Percentiles rank a stretch among this genome's conserved stretches.
Conservation (phyloP, 1,284 basidiomycete genomes). For the Puccinia polysora region DNA sequence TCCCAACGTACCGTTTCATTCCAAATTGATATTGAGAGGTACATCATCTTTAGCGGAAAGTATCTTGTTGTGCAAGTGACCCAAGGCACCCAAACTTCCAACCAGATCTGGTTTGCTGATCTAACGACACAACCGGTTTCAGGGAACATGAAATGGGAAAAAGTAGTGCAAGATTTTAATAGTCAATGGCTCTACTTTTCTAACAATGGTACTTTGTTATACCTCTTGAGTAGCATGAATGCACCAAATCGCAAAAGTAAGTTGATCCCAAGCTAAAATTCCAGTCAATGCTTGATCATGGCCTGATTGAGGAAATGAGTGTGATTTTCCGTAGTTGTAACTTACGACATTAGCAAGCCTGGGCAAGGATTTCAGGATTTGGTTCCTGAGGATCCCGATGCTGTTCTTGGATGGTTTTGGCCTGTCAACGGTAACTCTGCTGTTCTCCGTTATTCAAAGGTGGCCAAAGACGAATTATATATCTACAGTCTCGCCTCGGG, state of each 20-base stretch:
- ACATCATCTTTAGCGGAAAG: too few relatives aligned
- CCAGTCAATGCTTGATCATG: slow-evolving; percentile 58
- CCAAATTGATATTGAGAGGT: too few relatives aligned
- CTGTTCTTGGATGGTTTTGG: slow-evolving; percentile 61
- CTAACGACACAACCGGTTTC: slow-evolving; percentile 61
- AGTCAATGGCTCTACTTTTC: slow-evolving; percentile 57
- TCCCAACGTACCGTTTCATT: too few relatives aligned
- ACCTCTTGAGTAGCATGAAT: slow-evolving; percentile 32
- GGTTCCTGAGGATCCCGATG: slow-evolving; percentile 64
- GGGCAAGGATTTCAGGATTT: too few relatives aligned
- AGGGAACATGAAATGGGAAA: slow-evolving; percentile 65
- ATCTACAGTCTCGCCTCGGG: too few relatives aligned
- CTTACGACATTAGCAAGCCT: too few relatives aligned
- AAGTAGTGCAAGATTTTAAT: slow-evolving; percentile 64
- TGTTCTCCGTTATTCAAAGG: too few relatives aligned
- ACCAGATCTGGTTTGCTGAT: slow-evolving; percentile 67
- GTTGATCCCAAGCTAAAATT: slow-evolving; percentile 11
- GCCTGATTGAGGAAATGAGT: too few relatives aligned
- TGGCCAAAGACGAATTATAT: too few relatives aligned
- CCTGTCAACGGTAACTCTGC: too few relatives aligned
- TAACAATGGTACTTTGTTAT: slow-evolving; percentile 46
- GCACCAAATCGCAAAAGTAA: slow-evolving; percentile 34
- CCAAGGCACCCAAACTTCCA: slow-evolving; percentile 66
- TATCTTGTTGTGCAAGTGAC: too few relatives aligned
- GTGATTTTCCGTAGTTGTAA: slow-evolving; percentile 52